Evolutionary conservation across 192 early-diverging fungal species (phyloP).

Genomic region (Gorgonomyces haynaldii): DNA sequence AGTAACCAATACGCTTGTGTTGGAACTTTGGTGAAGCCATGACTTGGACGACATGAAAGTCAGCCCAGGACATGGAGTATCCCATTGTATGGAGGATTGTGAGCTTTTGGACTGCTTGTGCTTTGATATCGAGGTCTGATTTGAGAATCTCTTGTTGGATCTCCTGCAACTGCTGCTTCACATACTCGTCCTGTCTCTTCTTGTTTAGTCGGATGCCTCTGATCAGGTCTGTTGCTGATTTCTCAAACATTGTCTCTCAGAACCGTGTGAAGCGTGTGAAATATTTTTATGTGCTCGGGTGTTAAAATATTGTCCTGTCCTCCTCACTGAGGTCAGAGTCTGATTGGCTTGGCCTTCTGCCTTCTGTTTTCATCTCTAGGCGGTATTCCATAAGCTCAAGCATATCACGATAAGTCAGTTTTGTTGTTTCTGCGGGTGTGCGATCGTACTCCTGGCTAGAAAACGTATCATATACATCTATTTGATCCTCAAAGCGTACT

Average conservation of each 20-base stretch:
- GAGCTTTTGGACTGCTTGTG: conserved; percentile 79
- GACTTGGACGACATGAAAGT: conserved; percentile 91
- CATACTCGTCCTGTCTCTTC: conserved; percentile 63
- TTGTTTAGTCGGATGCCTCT: conserved; percentile 72
- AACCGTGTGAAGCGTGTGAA: not conserved
- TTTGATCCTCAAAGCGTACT: not conserved
- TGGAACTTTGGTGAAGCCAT: conserved; percentile 81
- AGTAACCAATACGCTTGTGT: conserved; percentile 85
- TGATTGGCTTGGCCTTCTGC: too few relatives aligned
- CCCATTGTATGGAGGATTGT: conserved; percentile 88
- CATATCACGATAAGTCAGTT: not conserved
- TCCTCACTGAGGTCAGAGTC: too few relatives aligned
- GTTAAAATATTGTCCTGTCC: too few relatives aligned
- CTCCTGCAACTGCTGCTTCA: conserved; percentile 75
- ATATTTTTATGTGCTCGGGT: not conserved
- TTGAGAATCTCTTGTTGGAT: conserved; percentile 74
- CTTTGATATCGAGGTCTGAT: conserved; percentile 79
- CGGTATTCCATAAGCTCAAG: conserved; percentile 1
- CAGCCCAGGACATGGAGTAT: conserved; percentile 94
- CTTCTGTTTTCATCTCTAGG: conserved; percentile 1
- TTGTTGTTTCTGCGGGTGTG: not conserved
- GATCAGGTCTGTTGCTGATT: conserved; percentile 66
- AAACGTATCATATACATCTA: not conserved
- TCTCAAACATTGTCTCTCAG: too few relatives aligned
- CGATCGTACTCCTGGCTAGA: not conserved